A percentile compares a stretch with the other conserved stretches of the same genome.
Conservation (phyloP, 176 grass and related monocot genomes). For the Lolium perenne region DNA sequence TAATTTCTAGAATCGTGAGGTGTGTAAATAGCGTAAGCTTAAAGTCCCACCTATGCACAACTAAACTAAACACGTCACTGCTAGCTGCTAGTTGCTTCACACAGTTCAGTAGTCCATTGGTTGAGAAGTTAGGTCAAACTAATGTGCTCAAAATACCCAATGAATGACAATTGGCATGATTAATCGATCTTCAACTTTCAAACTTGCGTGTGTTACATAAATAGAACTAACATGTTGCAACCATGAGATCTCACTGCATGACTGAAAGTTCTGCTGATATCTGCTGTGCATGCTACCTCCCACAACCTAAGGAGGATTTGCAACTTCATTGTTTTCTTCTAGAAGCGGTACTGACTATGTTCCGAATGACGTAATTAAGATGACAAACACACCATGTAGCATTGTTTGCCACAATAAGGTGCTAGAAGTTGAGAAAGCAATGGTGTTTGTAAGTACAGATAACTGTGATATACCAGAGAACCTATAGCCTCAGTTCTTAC, state of each 20-base stretch:
- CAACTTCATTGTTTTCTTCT: neutral
- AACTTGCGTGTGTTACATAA: neutral
- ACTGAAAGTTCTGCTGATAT: neutral
- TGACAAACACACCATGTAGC: neutral
- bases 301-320: neutral
- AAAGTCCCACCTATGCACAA: neutral
- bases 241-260: neutral
- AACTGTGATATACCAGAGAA: neutral
- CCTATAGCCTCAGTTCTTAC: neutral
- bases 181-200: neutral
- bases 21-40: neutral
- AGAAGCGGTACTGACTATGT: neutral
- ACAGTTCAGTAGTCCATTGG: neutral
- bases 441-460: neutral
- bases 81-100: constrained; percentile 9
- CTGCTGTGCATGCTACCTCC: neutral
- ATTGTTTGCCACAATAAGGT: constrained; percentile 8
- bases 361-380: neutral
- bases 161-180: neutral
- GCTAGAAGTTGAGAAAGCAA: constrained; percentile 5
- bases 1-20: neutral
- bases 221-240: neutral
- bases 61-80: neutral
- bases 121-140: neutral
- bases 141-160: neutral